These are phyloP conservation scores for Ilyonectria destructans DNA, from an alignment of 2,329 filamentous ascomycete genomes.

Conservation along the genomic window DNA sequence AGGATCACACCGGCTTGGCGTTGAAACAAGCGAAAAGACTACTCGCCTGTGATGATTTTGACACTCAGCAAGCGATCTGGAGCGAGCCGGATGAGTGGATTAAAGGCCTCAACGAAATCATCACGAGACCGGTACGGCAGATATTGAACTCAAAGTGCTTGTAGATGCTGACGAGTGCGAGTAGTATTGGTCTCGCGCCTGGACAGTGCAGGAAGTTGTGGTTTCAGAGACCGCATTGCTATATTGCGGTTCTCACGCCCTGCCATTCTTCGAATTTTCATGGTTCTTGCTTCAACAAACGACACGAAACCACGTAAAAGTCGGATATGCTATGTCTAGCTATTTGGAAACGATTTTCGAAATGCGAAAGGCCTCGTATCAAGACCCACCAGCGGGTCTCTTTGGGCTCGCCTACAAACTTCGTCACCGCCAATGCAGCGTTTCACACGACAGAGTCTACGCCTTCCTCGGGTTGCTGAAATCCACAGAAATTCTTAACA, in stretches of 20 bases:
- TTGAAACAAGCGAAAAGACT: conserved; percentile 21
- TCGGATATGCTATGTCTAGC: conserved; percentile 22
- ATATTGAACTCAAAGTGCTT: too few relatives aligned
- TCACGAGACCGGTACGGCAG: conserved; percentile 19
- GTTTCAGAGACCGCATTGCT: conserved; percentile 17
- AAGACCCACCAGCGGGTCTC: conserved; percentile 24
- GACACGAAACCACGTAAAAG: conserved; percentile 12
- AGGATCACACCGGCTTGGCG: conserved; percentile 19
- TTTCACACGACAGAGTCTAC: conserved; percentile 25
- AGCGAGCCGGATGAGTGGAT: conserved; percentile 21
- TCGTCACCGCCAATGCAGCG: conserved; percentile 26
- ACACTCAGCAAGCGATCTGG: conserved; percentile 19
- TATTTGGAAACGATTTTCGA: conserved; percentile 27
- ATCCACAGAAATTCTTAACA: neutral
- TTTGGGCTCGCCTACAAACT: conserved; percentile 34
- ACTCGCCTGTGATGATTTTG: conserved; percentile 4
- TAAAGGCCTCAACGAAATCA: conserved; percentile 26
- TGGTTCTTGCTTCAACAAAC: conserved; percentile 18
- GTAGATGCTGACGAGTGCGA: neutral
- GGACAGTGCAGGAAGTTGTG: conserved; percentile 33
- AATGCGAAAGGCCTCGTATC: conserved; percentile 22
- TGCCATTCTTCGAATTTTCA: conserved; percentile 32
- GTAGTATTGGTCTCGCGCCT: conserved; percentile 23
- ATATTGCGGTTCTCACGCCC: conserved; percentile 16
- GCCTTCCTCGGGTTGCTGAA: conserved; percentile 29